Base-by-base conservation (phyloP, 192 early-diverging fungal species). In the Dimargaris cristalligena region DNA sequence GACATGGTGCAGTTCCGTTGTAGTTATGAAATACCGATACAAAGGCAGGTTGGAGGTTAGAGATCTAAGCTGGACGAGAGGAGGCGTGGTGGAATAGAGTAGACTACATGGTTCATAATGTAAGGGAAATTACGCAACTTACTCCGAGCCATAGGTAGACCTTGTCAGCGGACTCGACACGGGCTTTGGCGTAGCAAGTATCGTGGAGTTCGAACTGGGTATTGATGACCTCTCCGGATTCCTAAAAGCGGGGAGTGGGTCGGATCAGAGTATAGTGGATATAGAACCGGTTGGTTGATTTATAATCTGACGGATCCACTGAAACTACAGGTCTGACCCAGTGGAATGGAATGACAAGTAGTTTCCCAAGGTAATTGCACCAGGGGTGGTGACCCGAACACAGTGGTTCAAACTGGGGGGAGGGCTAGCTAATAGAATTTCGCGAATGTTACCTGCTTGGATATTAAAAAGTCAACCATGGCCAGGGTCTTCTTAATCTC, bases 111-210 rank as follows among this genome's bases (percentile, higher is more conserved):
- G 44, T 44, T 44, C 25, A 47, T 25, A 6, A 22, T 6, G 6
- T 47, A 22, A 25, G 20, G 25, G n/a, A 18, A 18, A 47, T 47
- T 6, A 18, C 46, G 22, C 18, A 9, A 67, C 78, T 63, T 75
- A 87, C 93, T 4, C 94, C 94, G 22, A 98, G 82, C 94, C 94
- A 98, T 60, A 98, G 76, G 66, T 86, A 87, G 25, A 98, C 91
- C 6, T 78, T 81, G 47, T 83, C 74, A 2, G 88, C 84, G 4
- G 83, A 72, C 60, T 82, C 74, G 44, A 96, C 78, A 26, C 75
- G 80, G 31, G 92, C 90, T 34, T 82, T 79, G 22, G 91, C 91
- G 64, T 83, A 96, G 34, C 96, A 76, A 23, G 92, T 98, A 62
- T 96, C 95, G 64, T 88, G 94, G 62, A 98, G 79, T 58, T 98